Evolutionary conservation across 2,329 filamentous ascomycete genomes (phyloP), one percentile per base, ranked within the genome.

Genomic region (Boeremia exigua): DNA sequence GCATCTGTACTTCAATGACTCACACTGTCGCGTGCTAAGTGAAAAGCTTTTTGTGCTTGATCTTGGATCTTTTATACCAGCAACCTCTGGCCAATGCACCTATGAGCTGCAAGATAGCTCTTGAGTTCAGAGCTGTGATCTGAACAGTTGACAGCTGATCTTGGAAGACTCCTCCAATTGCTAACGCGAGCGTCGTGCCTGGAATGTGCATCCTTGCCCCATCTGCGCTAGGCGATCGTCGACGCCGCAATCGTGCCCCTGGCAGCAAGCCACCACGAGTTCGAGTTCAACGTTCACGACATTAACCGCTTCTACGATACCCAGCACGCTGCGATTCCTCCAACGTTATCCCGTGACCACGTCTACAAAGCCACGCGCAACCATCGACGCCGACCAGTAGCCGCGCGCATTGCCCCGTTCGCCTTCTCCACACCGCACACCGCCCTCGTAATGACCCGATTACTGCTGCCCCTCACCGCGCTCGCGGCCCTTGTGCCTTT

Each of bases 401-500:
- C 25, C 29, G 33, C 45, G 48, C 54, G 27, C 42, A 43, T 42
- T 48, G 28, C 40, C 37, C 37, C 34, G 19, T 15, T 29, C 28
- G 14, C 11, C 29, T 51, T 23, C 36, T 33, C 59, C 65, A 67
- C 65, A 60, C 51, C 65, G 55, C 43, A 56, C 32, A 44, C 43
- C 30, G 30, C 28, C n/a, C 44, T 51, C 63, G 54, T 59, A 33
- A 75, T 73, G 71, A 59, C 61, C 30, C 68, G 68, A 29, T 56
- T 71, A 53, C 55, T 69, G 36, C 51, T 65, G 29, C 62, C 68
- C 19, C 56, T 74, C 36, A 62, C 62, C 25, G 60, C 65, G 38
- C 59, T 80, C 49, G 64, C 73, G 37, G 63, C 76, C 27, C 63
- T 83, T 34, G 67, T 76, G 42, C 71, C 77, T n/a, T 66, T 75